Base-by-base conservation (phyloP, 371 early-diverging fungal species). In the Mucor circinelloides region DNA sequence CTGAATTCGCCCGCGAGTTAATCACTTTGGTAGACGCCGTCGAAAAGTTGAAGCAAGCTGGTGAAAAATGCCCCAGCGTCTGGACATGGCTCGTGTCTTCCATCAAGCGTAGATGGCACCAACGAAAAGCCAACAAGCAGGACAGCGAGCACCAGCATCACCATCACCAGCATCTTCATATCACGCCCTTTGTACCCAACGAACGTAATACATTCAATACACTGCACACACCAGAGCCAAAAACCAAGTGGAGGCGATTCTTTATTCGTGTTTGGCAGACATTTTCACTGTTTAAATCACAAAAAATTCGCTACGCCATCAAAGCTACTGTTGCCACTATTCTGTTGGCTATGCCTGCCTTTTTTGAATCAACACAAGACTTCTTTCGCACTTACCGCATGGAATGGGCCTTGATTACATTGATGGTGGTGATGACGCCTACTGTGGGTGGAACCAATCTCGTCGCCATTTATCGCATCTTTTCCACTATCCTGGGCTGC, bases 371-470 rank as follows among this genome's bases (percentile, higher is more conserved):
- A 19, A 88, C 88, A 19, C 72, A 83, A 52, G 81, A 83, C 25
- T 72, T 73, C 58, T 92, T 87, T 61, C 83, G 87, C 32, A 74
- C 80, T 50, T 91, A 87, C 68, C 87, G 94, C 19, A 87, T 91
- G 76, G 93, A 93, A 74, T 95, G 95, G 95, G 87, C 91, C 8
- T 72, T 92, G 19, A 91, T 92, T 64, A 90, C 95, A 76, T 71
- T 88, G 28, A 83, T 91, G 67, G 91, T 92, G 2, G 90, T 94
- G n/a, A 92, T 95, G 93, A 91, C 90, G 2, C 94, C 94, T 9
- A 93, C 94, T 0, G 92, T 93, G 0, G 95, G 95, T n/a, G 93
- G 91, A 3, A 89, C 94, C 0, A 91, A 91, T 57, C 56, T 89
- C 0, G 86, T 90, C 7, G 91, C 90, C 28, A 63, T 93, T 6